Evolutionary conservation across 768 basidiomycete species (phyloP).

Genomic region (Rhizopogon vinicolor): DNA sequence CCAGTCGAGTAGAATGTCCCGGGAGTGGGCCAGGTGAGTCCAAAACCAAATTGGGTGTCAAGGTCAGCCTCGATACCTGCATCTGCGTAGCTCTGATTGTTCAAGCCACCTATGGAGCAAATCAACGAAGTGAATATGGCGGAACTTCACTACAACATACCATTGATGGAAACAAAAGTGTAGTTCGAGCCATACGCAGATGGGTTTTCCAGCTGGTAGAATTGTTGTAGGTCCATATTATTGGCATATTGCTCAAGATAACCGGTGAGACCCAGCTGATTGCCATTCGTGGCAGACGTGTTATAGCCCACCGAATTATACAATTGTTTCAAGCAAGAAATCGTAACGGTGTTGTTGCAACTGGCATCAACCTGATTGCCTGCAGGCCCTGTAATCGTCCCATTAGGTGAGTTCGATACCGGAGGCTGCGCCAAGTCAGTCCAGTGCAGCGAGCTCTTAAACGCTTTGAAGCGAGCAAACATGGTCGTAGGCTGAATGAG

Average conservation of each 20-base stretch:
- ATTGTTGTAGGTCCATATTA: slow-evolving; percentile 43
- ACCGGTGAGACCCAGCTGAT: slow-evolving; percentile 50
- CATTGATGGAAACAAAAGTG: slow-evolving; percentile 50
- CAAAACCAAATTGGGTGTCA: slow-evolving; percentile 66
- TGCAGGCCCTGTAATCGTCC: slow-evolving; percentile 23
- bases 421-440: slow-evolving; percentile 7
- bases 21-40: slow-evolving; percentile 58
- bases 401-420: neutral
- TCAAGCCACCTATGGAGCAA: slow-evolving; percentile 45
- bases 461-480: slow-evolving; percentile 46
- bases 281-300: slow-evolving; percentile 37
- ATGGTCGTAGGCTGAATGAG: slow-evolving; percentile 71
- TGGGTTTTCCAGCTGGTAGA: slow-evolving; percentile 46
- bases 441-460: slow-evolving; percentile 38
- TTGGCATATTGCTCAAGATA: slow-evolving; percentile 57
- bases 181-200: slow-evolving; percentile 48
- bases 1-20: slow-evolving; percentile 59
- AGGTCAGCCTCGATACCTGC: slow-evolving; percentile 66
- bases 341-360: slow-evolving; percentile 46
- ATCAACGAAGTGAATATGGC: slow-evolving; percentile 5
- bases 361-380: slow-evolving; percentile 40
- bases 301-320: slow-evolving; percentile 48
- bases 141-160: slow-evolving; percentile 24
- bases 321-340: slow-evolving; percentile 48
- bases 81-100: slow-evolving; percentile 46